phyloP scores from a whole-genome alignment of 345 rosid genomes.

The Acer negundo region DNA sequence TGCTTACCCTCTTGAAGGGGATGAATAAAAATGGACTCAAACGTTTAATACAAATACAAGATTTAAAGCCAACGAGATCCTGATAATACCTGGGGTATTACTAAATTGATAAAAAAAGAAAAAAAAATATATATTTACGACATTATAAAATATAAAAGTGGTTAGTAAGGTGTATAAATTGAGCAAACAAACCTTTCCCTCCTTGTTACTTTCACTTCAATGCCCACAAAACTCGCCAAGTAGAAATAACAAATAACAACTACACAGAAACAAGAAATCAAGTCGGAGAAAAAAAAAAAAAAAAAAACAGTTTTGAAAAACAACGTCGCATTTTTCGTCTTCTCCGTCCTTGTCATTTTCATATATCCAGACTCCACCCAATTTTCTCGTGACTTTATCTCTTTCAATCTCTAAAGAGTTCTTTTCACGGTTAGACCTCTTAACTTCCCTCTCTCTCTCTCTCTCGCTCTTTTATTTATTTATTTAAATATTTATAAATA shows the following conservation, averaged over 20 bases:
- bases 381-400: background rate
- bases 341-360: background rate
- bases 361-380: background rate
- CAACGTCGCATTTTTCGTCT: background rate
- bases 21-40: too few relatives aligned
- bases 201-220: background rate
- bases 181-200: background rate
- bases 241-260: background rate
- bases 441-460: background rate
- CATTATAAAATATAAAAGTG: background rate
- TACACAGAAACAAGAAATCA: background rate
- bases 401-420: background rate
- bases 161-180: background rate
- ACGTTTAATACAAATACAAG: too few relatives aligned
- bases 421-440: background rate
- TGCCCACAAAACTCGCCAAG: background rate
- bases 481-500: background rate
- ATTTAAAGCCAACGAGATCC: too few relatives aligned
- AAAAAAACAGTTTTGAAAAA: background rate
- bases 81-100: too few relatives aligned
- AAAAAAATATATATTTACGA: too few relatives aligned
- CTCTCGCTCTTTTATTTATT: background rate
- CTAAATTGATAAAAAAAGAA: too few relatives aligned
- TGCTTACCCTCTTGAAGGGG: too few relatives aligned
- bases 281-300: too few relatives aligned